Conservation (phyloP, 305 asterid species). For the Fraxinus angustifolia region DNA sequence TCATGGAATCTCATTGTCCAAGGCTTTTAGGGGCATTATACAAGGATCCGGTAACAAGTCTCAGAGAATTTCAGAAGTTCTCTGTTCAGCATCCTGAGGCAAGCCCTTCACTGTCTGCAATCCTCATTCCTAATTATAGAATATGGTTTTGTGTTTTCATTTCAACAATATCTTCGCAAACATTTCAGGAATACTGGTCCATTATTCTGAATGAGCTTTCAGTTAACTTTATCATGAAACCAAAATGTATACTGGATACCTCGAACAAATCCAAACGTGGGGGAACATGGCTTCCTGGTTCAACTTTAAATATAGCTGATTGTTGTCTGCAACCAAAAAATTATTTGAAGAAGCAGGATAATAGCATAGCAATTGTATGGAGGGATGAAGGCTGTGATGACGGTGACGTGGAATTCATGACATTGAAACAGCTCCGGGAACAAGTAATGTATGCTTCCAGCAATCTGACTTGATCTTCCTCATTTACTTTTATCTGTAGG, state of each 20-base stretch:
- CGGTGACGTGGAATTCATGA: conserved; percentile 39
- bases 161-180: background rate
- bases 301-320: conserved; percentile 76
- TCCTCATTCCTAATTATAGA: conserved; percentile 12
- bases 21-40: conserved; percentile 58
- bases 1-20: conserved; percentile 82
- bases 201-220: conserved; percentile 58
- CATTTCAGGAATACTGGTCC: conserved; percentile 73
- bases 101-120: conserved; percentile 26
- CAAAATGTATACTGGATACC: conserved; percentile 64
- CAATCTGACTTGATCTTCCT: conserved; percentile 21
- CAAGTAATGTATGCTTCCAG: conserved; percentile 80
- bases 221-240: conserved; percentile 51
- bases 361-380: conserved; percentile 73
- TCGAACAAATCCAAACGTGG: conserved; percentile 57
- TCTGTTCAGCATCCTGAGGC: conserved; percentile 84
- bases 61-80: conserved; percentile 63
- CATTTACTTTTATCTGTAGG: background rate
- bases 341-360: conserved; percentile 52
- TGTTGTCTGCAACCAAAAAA: conserved; percentile 63
- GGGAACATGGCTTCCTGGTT: conserved; percentile 90
- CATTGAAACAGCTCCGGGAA: conserved; percentile 72
- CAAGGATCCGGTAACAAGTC: conserved; percentile 80
- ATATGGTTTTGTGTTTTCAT: background rate
- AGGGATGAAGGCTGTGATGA: conserved; percentile 71